These are phyloP conservation scores for Ophiostoma ulmi DNA, from an alignment of 2,329 filamentous ascomycete genomes.

Conservation along the genomic window DNA sequence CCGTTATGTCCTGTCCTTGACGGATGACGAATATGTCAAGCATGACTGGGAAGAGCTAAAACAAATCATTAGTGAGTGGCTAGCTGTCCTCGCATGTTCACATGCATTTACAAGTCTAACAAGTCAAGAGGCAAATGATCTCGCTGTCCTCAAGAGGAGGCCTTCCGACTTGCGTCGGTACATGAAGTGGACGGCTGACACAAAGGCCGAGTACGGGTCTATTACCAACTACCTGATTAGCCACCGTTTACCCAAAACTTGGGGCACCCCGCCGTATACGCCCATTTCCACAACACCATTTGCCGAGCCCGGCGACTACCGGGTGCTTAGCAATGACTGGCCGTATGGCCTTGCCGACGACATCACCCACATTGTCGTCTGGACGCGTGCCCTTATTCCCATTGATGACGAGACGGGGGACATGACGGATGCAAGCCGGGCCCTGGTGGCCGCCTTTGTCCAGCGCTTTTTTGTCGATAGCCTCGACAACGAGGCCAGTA, in stretches of 20 bases:
- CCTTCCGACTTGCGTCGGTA: slow-evolving; percentile 78
- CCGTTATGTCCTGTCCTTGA: slow-evolving; percentile 53
- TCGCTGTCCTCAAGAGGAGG: slow-evolving; percentile 70
- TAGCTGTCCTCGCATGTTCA: neutral
- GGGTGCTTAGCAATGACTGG: slow-evolving; percentile 85
- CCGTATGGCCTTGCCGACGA: slow-evolving; percentile 69
- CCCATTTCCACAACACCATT: slow-evolving; percentile 50
- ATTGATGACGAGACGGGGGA: slow-evolving; percentile 67
- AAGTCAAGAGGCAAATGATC: slow-evolving; percentile 45
- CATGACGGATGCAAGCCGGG: slow-evolving; percentile 61
- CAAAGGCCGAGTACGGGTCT: slow-evolving; percentile 68
- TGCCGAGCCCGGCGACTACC: slow-evolving; percentile 52
- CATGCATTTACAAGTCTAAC: neutral
- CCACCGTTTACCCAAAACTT: slow-evolving; percentile 61
- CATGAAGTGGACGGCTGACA: slow-evolving; percentile 66
- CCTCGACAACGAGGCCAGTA: slow-evolving; percentile 38
- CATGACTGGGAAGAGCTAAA: slow-evolving; percentile 71
- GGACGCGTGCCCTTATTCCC: slow-evolving; percentile 77
- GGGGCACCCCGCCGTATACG: slow-evolving; percentile 58
- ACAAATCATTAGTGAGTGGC: slow-evolving; percentile 56
- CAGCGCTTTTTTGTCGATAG: slow-evolving; percentile 60
- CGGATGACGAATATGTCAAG: slow-evolving; percentile 64
- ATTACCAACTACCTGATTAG: slow-evolving; percentile 73
- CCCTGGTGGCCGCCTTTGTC: slow-evolving; percentile 64
- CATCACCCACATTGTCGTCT: slow-evolving; percentile 80